Base-by-base conservation (phyloP, 306 rosid species). In the Vicia sativa region DNA sequence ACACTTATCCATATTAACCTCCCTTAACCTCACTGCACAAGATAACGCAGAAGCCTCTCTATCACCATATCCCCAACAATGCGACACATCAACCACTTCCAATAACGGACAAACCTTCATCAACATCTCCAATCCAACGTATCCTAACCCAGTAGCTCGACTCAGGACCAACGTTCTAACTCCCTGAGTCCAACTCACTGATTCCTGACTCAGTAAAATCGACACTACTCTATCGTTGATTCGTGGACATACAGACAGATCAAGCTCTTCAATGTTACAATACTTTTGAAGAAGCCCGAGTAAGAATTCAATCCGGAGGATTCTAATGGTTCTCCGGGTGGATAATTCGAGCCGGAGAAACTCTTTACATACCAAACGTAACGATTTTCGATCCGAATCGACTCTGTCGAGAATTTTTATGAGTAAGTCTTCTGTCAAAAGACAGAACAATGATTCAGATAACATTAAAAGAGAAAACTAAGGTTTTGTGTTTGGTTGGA, bases 21-120 rank as follows among this genome's bases (percentile, higher is more conserved):
- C 85, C 82, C 70, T 82, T 79, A 87, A 73, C 76, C 68, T 42
- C 13, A 67, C 28, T 1, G 79, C 87, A 57, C 62, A 62, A 1
- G 92, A 87, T 44, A 82, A 55, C 8, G 84, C 87, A 12, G 85
- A 80, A 3, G 87, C 89, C 69, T 84, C 87, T 69, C 85, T 82
- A 54, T 87, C 92, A 45, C 87, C 89, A 46, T 68, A 84, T 0
- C 37, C 50, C 85, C 86, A 84, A 67, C 84, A 78, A 39, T 81
- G 82, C 1, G 87, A 84, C 44, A 87, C 84, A 39, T 84, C 87
- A 35, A 87, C 67, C 16, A 67, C 80, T 65, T 84, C 79, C 60
- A 87, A 19, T 54, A 73, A 1, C 0, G 91, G 83, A 25, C 85
- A 87, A 1, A 75, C 87, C 48, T 79, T 59, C 9, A 77, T 4